Conservation (phyloP, 176 grass and related monocot genomes). For the Alloteropsis semialata region DNA sequence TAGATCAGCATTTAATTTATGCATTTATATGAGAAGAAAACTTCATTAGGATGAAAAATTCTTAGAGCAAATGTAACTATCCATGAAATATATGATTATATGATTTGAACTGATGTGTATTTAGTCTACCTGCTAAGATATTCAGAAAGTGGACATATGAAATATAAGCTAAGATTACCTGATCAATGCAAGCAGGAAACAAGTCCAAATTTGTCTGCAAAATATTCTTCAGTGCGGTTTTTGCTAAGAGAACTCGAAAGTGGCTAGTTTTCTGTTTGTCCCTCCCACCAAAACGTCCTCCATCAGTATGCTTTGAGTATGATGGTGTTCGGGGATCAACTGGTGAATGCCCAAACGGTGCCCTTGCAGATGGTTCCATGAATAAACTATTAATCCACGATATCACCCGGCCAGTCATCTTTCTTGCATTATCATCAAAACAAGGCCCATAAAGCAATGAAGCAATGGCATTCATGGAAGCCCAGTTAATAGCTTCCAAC, state of each 20-base stretch:
- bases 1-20: slow-evolving; percentile 4
- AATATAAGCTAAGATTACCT: slow-evolving; percentile 50
- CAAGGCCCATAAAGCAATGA: slow-evolving; percentile 93
- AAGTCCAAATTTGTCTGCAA: slow-evolving; percentile 91
- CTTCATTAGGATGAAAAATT: neutral
- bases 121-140: slow-evolving; percentile 15
- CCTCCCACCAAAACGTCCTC: slow-evolving; percentile 63
- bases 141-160: slow-evolving; percentile 1
- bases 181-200: slow-evolving; percentile 94
- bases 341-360: slow-evolving; percentile 83
- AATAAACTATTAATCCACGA: slow-evolving; percentile 85
- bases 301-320: slow-evolving; percentile 75
- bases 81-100: neutral
- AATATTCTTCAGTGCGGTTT: slow-evolving; percentile 90
- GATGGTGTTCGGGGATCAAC: slow-evolving; percentile 86
- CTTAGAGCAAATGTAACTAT: slow-evolving; percentile 14
- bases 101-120: too few relatives aligned
- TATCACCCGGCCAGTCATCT: slow-evolving; percentile 77
- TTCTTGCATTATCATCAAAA: slow-evolving; percentile 99
- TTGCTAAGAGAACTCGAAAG: slow-evolving; percentile 84
- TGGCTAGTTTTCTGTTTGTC: slow-evolving; percentile 84
- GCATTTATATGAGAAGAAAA: slow-evolving; percentile 16
- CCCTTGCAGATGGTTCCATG: slow-evolving; percentile 62
- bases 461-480: slow-evolving; percentile 89
- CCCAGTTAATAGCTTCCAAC: slow-evolving; percentile 91